phyloP scores from a whole-genome alignment of 495 filamentous ascomycete genomes.

The Talaromyces liani region DNA sequence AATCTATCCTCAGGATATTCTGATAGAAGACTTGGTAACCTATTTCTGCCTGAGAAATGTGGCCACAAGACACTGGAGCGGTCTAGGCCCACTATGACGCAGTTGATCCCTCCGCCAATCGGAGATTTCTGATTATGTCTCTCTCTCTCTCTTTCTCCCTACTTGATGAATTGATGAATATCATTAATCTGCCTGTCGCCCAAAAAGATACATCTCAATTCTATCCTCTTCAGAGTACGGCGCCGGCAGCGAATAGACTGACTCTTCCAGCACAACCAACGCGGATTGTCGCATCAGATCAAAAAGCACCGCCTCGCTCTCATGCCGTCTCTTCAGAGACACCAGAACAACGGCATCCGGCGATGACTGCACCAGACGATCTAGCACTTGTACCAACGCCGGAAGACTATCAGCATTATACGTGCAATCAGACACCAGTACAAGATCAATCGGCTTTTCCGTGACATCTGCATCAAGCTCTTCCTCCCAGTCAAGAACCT shows the following conservation, averaged over 20 bases:
- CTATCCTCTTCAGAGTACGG: constrained; percentile 49
- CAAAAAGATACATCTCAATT: constrained; percentile 54
- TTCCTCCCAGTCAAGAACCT: constrained; percentile 70
- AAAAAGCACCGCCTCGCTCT: constrained; percentile 74
- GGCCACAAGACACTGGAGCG: neutral
- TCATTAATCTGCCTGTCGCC: constrained; percentile 2
- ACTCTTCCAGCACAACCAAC: constrained; percentile 43
- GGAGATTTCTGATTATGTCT: neutral
- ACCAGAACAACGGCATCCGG: constrained; percentile 57
- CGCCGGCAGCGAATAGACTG: constrained; percentile 47
- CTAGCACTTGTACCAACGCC: constrained; percentile 63
- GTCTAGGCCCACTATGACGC: neutral
- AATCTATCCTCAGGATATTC: neutral
- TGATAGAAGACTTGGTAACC: neutral
- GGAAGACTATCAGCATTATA: constrained; percentile 84
- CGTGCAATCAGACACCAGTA: constrained; percentile 86
- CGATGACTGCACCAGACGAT: constrained; percentile 41
- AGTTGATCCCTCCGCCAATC: neutral
- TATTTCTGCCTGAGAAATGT: neutral
- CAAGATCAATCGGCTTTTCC: constrained; percentile 51
- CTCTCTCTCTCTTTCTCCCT: too few relatives aligned
- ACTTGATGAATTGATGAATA: too few relatives aligned
- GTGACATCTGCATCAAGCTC: constrained; percentile 31
- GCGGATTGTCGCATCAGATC: constrained; percentile 57
- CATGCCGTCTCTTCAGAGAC: constrained; percentile 78